A percentile compares a stretch with the other conserved stretches of the same genome.
These are phyloP conservation scores for Pyracantha coccinea DNA, from an alignment of 331 rosid genomes.

Conservation along the genomic window DNA sequence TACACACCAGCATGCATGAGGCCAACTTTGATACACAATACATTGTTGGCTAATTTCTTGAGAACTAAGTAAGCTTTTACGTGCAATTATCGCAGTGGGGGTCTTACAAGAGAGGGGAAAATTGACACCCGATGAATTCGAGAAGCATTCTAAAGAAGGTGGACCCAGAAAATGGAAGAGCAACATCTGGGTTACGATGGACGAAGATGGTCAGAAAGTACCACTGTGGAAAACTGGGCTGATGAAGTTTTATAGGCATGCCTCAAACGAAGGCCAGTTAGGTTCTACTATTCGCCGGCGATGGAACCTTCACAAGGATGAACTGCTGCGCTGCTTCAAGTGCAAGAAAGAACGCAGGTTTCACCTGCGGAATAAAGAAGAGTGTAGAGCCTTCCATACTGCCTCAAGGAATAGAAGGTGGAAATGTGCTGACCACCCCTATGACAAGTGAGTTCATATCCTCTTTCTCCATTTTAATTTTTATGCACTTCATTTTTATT, in stretches of 20 bases:
- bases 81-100: background rate
- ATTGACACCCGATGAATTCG: conserved; percentile 31
- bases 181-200: conserved; percentile 25
- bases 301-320: conserved; percentile 33
- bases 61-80: background rate
- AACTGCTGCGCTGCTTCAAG: conserved; percentile 23
- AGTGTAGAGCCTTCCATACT: conserved; percentile 24
- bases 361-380: conserved; percentile 4
- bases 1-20: background rate
- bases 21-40: background rate
- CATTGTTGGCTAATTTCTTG: background rate
- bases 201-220: conserved; percentile 1
- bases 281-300: background rate
- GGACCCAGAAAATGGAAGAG: conserved; percentile 25
- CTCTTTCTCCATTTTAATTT: background rate
- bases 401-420: conserved; percentile 18
- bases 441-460: conserved; percentile 24
- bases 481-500: background rate
- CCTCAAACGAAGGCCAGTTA: conserved; percentile 18
- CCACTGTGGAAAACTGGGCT: conserved; percentile 19
- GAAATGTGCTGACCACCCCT: conserved; percentile 33
- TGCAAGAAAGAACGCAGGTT: conserved; percentile 40
- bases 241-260: conserved; percentile 29
- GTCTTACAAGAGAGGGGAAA: background rate
- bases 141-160: conserved; percentile 27